Evolutionary conservation across 2,329 filamentous ascomycete species (phyloP), one percentile per base, ranked within the genome.

Genomic region (Penicillium polonicum): DNA sequence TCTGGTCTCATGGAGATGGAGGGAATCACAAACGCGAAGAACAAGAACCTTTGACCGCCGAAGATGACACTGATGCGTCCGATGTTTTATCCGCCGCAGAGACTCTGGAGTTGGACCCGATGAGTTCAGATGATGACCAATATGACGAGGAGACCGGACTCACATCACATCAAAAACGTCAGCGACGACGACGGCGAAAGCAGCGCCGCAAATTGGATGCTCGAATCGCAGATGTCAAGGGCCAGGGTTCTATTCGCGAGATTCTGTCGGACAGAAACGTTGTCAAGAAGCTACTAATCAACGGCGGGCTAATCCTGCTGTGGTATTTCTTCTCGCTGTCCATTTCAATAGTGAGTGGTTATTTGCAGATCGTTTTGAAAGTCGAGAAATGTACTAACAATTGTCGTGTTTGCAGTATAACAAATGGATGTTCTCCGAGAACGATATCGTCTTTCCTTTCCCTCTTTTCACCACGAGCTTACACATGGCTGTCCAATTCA

Each of bases 341-440:
- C 49, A 96, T 96, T 72, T 96, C 92, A 60, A 83, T 97, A 68
- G 90, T 93, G 82, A 79, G 88, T 80, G 29, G 8, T 41, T 41
- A 12, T 3, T 29, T 15, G 7, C 7, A 8, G 10, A 12, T 19
- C 9, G 13, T 5, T 31, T 31, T 13, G 10, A 10, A 31, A 15
- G 25, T 53, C n/a, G 6, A 48, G 17, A 21, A n/a, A 21, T 12
- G n/a, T 43, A 60, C 60, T 68, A 53, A 64, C 35, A n/a, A 43
- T 43, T 21, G 33, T 31, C n/a, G 9, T 46, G 46, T 29, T 44
- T 39, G 38, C 66, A 94, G 88, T 99, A 97, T 82, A 99, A 99
- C 83, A 97, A 97, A 79, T 97, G 94, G 94, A 97, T 99, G 93
- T 97, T 99, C 78, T 90, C 90, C 69, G 84, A 88, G 60, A 84